phyloP scores from a whole-genome alignment of 305 asterid species.

The Fraxinus paxiana region DNA sequence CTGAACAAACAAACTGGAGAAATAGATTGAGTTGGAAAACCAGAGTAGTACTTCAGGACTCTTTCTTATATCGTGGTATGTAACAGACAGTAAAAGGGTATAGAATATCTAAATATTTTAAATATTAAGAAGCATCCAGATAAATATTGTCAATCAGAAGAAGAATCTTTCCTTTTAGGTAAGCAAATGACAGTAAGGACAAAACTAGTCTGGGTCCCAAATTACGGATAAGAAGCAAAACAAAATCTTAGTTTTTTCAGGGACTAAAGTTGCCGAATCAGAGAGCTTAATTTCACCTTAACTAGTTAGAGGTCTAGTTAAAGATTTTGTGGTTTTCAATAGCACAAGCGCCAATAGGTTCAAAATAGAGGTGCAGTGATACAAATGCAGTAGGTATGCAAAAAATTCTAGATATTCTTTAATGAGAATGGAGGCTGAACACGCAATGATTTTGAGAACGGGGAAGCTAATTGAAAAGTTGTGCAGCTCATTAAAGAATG shows the following conservation, averaged over 20 bases:
- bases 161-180: background rate
- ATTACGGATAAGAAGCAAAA: background rate
- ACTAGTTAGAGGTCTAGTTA: background rate
- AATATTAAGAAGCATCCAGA: background rate
- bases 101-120: background rate
- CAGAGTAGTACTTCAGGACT: background rate
- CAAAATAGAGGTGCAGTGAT: background rate
- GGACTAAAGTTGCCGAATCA: background rate
- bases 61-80: background rate
- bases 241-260: constrained; percentile 4
- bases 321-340: background rate
- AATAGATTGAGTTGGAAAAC: background rate
- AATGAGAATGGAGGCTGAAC: background rate
- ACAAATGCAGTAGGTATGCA: background rate
- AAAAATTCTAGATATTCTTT: background rate
- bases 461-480: background rate
- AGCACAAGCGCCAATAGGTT: background rate
- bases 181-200: background rate
- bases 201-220: background rate
- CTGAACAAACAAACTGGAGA: background rate
- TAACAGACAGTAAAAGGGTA: background rate
- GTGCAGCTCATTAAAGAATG: background rate
- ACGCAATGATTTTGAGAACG: background rate
- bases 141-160: background rate
- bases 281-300: background rate